These are phyloP conservation scores for Acacia acuminata DNA, from an alignment of 306 rosid genomes.

Conservation along the genomic window DNA sequence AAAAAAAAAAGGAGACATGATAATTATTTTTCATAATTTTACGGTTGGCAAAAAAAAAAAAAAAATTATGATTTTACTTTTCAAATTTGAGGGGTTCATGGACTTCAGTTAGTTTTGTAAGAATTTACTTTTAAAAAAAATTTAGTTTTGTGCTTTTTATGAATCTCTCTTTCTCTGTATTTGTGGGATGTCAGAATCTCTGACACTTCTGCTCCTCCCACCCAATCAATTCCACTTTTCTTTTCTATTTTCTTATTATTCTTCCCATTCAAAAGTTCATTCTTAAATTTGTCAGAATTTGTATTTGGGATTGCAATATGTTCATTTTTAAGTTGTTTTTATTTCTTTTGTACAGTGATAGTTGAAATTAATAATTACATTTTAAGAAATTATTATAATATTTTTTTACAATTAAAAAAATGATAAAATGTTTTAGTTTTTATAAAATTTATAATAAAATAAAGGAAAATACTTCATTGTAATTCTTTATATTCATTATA, in stretches of 20 bases:
- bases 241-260: slow-evolving; percentile 16
- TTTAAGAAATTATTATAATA: not conserved
- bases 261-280: slow-evolving; percentile 11
- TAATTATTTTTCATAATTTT: not conserved
- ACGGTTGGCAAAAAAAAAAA: no score
- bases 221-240: not conserved
- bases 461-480: not conserved
- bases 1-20: no score
- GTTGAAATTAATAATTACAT: not conserved
- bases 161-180: not conserved
- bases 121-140: not conserved
- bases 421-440: not conserved
- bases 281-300: not conserved
- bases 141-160: not conserved
- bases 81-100: not conserved
- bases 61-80: no score
- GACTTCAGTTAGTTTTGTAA: not conserved
- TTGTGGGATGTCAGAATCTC: slow-evolving; percentile 32
- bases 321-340: no score
- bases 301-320: no score
- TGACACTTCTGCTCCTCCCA: slow-evolving; percentile 20
- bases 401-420: not conserved
- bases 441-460: not conserved
- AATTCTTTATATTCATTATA: no score
- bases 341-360: not conserved